These are phyloP conservation scores for Teunomyces atbi DNA, from an alignment of 805 yeast species.

Conservation along the genomic window DNA sequence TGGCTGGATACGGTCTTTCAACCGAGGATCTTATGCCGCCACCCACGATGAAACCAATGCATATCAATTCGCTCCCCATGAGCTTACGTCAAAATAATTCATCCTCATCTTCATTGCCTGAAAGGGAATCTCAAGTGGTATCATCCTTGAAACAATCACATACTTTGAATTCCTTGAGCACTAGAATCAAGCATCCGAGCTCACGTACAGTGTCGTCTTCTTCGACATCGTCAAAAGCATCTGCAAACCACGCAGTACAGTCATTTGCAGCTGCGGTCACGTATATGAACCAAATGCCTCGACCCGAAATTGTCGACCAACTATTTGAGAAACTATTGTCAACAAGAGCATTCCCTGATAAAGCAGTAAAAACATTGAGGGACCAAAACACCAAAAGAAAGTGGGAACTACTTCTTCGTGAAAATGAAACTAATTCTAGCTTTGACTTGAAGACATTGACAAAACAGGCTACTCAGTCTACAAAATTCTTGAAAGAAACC, in stretches of 20 bases:
- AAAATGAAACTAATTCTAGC: slow-evolving; percentile 35
- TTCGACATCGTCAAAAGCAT: background rate
- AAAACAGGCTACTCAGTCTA: slow-evolving; percentile 7
- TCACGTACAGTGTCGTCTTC: slow-evolving; percentile 6
- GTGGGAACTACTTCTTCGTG: slow-evolving; percentile 44
- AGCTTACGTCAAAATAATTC: slow-evolving; percentile 1
- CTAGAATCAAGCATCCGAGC: background rate
- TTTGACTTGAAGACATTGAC: slow-evolving; percentile 33
- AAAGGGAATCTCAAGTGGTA: background rate
- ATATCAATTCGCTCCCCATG: background rate
- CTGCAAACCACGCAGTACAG: slow-evolving; percentile 22
- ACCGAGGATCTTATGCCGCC: slow-evolving; percentile 26
- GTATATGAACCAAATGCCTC: slow-evolving; percentile 35
- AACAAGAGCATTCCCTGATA: slow-evolving; percentile 36
- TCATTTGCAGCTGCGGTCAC: slow-evolving; percentile 34
- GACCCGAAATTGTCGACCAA: slow-evolving; percentile 33
- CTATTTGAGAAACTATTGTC: slow-evolving; percentile 40
- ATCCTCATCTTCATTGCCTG: slow-evolving; percentile 5
- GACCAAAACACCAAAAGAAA: slow-evolving; percentile 36
- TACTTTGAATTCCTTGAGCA: background rate
- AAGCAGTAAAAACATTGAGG: slow-evolving; percentile 29
- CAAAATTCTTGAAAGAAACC: background rate
- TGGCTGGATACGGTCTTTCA: slow-evolving; percentile 30
- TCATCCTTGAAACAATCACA: slow-evolving; percentile 1
- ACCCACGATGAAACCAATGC: slow-evolving; percentile 10